Percentiles rank a stretch among this genome's conserved stretches.
These are phyloP conservation scores for Alternaria solani DNA, from an alignment of 2,329 filamentous ascomycete genomes.

Conservation along the genomic window DNA sequence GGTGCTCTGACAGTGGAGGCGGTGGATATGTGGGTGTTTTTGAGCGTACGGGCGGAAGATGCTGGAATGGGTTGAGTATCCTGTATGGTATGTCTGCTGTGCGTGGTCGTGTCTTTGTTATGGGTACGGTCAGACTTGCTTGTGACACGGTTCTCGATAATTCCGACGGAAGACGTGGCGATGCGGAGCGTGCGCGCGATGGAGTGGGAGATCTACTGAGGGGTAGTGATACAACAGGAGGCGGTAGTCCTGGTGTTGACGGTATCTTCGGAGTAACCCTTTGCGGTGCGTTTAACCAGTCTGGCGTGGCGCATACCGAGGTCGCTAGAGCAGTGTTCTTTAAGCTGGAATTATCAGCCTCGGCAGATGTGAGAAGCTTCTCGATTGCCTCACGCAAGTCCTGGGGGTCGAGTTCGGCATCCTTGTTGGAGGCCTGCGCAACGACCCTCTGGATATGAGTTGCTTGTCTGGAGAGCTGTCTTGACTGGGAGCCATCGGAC, in stretches of 20 bases:
- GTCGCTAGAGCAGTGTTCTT: background rate
- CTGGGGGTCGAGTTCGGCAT: conserved; percentile 22
- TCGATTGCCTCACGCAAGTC: conserved; percentile 28
- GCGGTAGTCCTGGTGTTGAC: conserved; percentile 33
- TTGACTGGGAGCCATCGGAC: conserved; percentile 31
- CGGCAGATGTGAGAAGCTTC: conserved; percentile 9
- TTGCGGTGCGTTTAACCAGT: conserved; percentile 23
- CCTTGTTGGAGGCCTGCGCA: conserved; percentile 29
- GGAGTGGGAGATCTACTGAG: conserved; percentile 1
- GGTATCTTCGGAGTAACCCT: conserved; percentile 18
- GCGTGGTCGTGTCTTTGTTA: background rate
- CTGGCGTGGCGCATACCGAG: conserved; percentile 10
- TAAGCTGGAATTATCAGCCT: conserved; percentile 12
- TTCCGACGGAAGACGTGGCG: conserved; percentile 13
- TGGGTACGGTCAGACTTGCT: conserved; percentile 10
- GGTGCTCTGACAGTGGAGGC: conserved; percentile 5
- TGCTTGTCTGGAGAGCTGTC: conserved; percentile 32
- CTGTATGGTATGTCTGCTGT: background rate
- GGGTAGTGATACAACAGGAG: conserved; percentile 32
- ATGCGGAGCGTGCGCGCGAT: conserved; percentile 27
- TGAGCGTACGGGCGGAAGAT: conserved; percentile 25
- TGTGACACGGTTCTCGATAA: conserved; percentile 6
- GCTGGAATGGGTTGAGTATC: conserved; percentile 8
- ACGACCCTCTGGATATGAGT: conserved; percentile 39
- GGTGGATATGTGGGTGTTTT: conserved; percentile 16